Conservation (phyloP, 73 alveolate species). For the Uronychia binucleata region DNA sequence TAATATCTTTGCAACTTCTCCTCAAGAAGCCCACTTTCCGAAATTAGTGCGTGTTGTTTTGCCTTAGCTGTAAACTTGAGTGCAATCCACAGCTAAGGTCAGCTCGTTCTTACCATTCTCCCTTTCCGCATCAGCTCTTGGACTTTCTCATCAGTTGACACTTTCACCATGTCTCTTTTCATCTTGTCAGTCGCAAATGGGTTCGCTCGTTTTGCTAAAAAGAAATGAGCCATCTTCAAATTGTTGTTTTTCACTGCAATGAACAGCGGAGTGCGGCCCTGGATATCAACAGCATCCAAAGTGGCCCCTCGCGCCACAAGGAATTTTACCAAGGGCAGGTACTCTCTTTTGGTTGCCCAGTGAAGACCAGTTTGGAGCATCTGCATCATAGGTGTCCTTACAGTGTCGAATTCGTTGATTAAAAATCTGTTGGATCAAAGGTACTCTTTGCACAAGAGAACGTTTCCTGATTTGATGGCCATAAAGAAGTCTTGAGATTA, state of each 20-base stretch:
- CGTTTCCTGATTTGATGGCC: background rate
- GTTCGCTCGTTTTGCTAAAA: background rate
- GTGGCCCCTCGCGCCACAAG: background rate
- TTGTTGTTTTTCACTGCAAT: background rate
- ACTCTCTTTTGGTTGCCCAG: background rate
- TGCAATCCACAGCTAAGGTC: background rate
- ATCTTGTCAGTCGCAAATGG: background rate
- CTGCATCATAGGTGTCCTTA: background rate
- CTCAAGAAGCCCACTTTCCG: background rate
- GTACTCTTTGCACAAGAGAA: background rate
- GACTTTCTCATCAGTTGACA: background rate
- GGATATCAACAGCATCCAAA: background rate
- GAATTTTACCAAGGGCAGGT: background rate
- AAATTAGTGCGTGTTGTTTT: background rate
- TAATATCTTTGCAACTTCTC: no score
- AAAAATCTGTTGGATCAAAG: background rate
- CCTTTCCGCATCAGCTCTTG: background rate
- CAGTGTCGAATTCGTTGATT: background rate
- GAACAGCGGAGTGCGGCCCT: background rate
- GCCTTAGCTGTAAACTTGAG: background rate
- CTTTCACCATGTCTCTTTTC: background rate
- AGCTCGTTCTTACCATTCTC: background rate
- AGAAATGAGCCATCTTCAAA: background rate
- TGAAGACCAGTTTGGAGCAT: background rate
- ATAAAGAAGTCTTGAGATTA: background rate